A percentile compares a stretch with the other conserved stretches of the same genome.
Evolutionary conservation across 106 monocot species (phyloP).

Genomic region (Platanthera guangdongensis): DNA sequence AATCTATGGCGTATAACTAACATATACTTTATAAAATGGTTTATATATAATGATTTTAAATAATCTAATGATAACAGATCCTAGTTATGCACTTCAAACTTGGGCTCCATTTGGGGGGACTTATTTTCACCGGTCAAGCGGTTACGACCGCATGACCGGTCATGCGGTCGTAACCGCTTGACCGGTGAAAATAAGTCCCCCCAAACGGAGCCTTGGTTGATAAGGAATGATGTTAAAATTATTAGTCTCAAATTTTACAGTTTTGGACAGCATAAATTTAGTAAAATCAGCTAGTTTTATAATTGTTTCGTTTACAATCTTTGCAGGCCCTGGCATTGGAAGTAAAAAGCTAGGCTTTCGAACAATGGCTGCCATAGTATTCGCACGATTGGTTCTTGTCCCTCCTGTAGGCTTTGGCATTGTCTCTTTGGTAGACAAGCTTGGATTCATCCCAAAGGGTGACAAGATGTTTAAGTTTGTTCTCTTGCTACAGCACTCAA

Average conservation of each 20-base stretch:
- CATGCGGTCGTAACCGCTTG: too few species aligned
- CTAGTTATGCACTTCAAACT: background rate
- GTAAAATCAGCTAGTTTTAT: background rate
- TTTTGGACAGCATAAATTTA: background rate
- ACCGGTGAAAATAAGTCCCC: too few species aligned
- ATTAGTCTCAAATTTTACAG: background rate
- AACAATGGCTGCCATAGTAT: slow-evolving; percentile 66
- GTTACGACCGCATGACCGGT: too few species aligned
- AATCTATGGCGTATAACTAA: too few species aligned
- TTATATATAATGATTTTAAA: background rate
- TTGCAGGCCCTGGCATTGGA: slow-evolving; percentile 77
- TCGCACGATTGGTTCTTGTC: slow-evolving; percentile 68
- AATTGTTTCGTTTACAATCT: background rate
- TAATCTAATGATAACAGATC: background rate
- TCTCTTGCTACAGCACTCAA: slow-evolving; percentile 73
- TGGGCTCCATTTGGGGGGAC: too few species aligned
- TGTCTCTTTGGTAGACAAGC: slow-evolving; percentile 66
- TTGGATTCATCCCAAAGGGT: slow-evolving; percentile 70
- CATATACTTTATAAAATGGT: background rate
- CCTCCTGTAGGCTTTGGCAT: slow-evolving; percentile 86
- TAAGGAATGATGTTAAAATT: background rate
- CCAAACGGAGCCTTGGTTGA: background rate
- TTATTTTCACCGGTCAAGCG: too few species aligned
- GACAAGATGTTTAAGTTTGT: slow-evolving; percentile 97
- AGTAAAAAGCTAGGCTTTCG: slow-evolving; percentile 71